Conservation (phyloP, 257 asterid species). For the Solanum lycopersicoides region DNA sequence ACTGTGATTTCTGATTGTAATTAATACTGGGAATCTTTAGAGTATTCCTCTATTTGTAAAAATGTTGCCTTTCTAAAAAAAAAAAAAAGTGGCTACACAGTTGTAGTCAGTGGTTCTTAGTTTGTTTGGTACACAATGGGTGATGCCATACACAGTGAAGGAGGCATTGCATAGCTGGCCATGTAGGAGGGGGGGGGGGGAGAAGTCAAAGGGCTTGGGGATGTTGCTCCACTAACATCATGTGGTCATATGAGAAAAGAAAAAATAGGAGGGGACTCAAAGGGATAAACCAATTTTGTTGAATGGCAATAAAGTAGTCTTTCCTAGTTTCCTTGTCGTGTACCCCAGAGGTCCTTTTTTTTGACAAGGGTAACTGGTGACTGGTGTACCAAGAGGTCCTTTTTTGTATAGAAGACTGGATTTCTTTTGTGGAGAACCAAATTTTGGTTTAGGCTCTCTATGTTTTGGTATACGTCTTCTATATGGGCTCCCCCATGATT, state of each 20-base stretch:
- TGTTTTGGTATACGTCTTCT: not conserved
- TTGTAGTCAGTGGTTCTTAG: not conserved
- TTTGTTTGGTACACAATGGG: not conserved
- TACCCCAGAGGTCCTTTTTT: not conserved
- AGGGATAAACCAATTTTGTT: not conserved
- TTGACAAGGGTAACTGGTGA: not conserved
- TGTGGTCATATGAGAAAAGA: not conserved
- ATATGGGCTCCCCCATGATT: not conserved
- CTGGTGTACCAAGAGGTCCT: not conserved
- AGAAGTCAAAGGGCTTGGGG: not conserved
- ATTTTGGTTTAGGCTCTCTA: not conserved
- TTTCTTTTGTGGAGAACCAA: not conserved
- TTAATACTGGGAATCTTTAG: not conserved
- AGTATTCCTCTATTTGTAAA: not conserved
- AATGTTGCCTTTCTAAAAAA: not conserved
- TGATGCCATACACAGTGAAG: not conserved
- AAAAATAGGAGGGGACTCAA: not conserved
- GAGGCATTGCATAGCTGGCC: not conserved
- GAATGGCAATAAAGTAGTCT: not conserved
- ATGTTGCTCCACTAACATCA: not conserved
- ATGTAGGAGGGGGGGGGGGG: not conserved
- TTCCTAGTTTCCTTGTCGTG: not conserved
- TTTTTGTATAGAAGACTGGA: not conserved
- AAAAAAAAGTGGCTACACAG: not conserved
- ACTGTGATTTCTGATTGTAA: not conserved